A percentile compares a stretch with the other conserved stretches of the same genome.
These are phyloP conservation scores for Aspergillus arachidicola DNA, from an alignment of 2,329 filamentous ascomycete species.

Conservation along the genomic window DNA sequence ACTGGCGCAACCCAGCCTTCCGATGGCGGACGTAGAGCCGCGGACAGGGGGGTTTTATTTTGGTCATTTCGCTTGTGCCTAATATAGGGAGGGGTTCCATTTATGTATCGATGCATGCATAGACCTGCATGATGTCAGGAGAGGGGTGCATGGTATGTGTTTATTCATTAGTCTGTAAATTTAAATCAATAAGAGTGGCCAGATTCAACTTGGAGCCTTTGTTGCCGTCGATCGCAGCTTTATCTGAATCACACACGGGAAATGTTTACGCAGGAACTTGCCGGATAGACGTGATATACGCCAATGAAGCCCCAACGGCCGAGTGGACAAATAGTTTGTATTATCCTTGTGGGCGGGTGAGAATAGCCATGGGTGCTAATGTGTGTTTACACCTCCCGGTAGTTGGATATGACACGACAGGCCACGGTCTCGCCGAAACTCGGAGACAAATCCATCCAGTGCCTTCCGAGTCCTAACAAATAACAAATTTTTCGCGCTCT, in stretches of 20 bases:
- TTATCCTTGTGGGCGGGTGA: not conserved
- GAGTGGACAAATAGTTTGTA: too few relatives aligned
- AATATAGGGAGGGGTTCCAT: not conserved
- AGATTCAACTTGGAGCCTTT: too few relatives aligned
- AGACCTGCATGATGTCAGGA: not conserved
- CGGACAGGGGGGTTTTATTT: not conserved
- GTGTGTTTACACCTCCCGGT: too few relatives aligned
- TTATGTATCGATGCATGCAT: not conserved
- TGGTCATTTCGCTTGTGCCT: not conserved
- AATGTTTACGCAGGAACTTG: not conserved
- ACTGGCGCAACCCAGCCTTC: slow-evolving; percentile 65
- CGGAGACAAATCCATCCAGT: not conserved
- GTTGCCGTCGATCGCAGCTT: not conserved
- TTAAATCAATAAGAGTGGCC: too few relatives aligned
- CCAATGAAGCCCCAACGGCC: not conserved
- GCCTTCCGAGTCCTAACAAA: not conserved
- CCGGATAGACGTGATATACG: not conserved
- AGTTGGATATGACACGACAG: not conserved
- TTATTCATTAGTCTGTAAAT: not conserved
- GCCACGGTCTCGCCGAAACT: not conserved
- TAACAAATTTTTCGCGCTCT: not conserved
- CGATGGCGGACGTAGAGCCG: slow-evolving; percentile 14
- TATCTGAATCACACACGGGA: not conserved
- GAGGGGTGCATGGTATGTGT: not conserved
- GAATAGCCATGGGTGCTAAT: not conserved